Conservation (phyloP, 306 rosid species). For the Trifolium pratense region DNA sequence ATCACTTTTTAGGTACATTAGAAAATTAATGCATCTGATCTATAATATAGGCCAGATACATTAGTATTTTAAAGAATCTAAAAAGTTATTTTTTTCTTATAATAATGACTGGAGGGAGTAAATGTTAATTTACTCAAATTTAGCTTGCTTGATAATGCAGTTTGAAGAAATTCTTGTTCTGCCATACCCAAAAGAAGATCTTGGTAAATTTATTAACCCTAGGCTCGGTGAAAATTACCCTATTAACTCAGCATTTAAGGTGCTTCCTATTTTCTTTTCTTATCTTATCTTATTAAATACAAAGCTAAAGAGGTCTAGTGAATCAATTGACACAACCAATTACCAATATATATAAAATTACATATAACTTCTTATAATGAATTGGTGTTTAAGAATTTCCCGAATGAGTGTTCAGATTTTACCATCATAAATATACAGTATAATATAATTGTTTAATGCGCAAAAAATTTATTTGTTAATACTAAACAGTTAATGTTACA, state of each 20-base stretch:
- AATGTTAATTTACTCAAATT: constrained; percentile 20
- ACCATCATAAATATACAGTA: background rate
- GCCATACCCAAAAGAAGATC: constrained; percentile 57
- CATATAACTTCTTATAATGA: too few relatives aligned
- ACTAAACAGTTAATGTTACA: background rate
- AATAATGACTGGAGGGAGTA: too few relatives aligned
- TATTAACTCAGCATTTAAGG: constrained; percentile 63
- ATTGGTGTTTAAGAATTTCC: too few relatives aligned
- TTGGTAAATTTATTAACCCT: constrained; percentile 56
- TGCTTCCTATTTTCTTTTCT: constrained; percentile 24
- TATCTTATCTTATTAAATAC: background rate
- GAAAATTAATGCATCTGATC: too few relatives aligned
- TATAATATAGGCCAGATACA: too few relatives aligned
- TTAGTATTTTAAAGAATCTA: too few relatives aligned
- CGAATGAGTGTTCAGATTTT: background rate
- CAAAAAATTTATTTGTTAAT: background rate
- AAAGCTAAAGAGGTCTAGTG: background rate
- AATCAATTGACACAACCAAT: constrained; percentile 14
- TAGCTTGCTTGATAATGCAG: constrained; percentile 51
- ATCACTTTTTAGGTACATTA: too few relatives aligned
- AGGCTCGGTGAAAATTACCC: constrained; percentile 54
- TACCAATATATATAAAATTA: background rate
- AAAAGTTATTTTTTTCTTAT: too few relatives aligned
- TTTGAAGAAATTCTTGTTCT: constrained; percentile 60
- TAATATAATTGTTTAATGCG: background rate